Base-by-base conservation (phyloP, 805 yeast species). In the Monosporozyma solicola region DNA sequence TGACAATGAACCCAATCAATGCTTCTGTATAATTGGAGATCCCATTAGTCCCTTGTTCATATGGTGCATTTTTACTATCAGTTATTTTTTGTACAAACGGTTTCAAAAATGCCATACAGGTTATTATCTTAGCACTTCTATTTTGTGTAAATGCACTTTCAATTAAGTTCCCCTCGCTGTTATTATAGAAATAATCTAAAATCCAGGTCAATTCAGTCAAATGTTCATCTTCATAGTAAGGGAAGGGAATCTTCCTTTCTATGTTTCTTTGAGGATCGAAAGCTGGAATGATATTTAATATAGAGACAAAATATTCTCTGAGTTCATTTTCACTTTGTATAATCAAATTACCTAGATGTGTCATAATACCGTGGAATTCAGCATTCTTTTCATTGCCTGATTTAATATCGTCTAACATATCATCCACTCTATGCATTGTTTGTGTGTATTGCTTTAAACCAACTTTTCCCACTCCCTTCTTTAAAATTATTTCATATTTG, bases 341-440 rank as follows among this genome's bases (percentile, higher is more conserved):
- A 15, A 87, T 77, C 3, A 83, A 69, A 35, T 74, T 76, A 29
- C 78, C 78, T 41, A 87, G 72, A 61, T 82, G 83, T 33, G 80
- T 78, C 45, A 80, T 71, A 5, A 89, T 79, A 25, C 95, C 94
- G 53, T 78, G 79, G 61, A 86, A 88, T 53, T 78, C 80, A 2
- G 65, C 60, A 51, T 61, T 61, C 22, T 57, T 54, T 51, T 60
- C 61, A 32, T 61, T 57, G 13, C 53, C 48, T 53, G 69, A 63
- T 60, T 66, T 66, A 41, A 80, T 69, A 56, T 74, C 76, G 47
- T 70, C 71, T 52, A 81, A 60, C 56, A 83, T 66, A 52, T 67
- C 71, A 58, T 74, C 74, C 52, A 83, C 71, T 59, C 74, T 70
- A 55, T 72, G 72, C 41, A 75, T 72, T 0, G 74, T 69, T 35